A percentile compares a stretch with the other conserved stretches of the same genome.
phyloP scores from a whole-genome alignment of 306 rosid genomes.

The Quercus engelmannii region DNA sequence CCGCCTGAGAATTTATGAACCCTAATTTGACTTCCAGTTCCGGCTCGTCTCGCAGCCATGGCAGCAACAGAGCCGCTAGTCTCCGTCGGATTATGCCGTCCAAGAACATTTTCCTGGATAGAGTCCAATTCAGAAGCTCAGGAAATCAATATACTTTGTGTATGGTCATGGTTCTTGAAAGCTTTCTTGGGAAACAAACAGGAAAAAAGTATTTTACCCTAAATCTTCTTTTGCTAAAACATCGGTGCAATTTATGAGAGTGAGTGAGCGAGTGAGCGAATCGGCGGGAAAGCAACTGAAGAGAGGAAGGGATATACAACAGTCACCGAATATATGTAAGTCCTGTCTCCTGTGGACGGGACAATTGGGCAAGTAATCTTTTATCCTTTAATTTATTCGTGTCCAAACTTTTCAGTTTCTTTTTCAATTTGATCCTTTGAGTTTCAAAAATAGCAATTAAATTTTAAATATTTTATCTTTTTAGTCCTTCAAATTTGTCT shows the following conservation, averaged over 20 bases:
- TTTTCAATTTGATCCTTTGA: too few species aligned
- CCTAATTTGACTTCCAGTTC: slow-evolving; percentile 61
- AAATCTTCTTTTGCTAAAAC: background rate
- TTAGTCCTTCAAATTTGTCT: too few species aligned
- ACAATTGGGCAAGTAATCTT: background rate
- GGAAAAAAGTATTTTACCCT: background rate
- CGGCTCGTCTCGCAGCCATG: slow-evolving; percentile 72
- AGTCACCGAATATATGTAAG: background rate
- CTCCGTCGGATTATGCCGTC: slow-evolving; percentile 45
- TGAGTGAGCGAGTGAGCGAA: background rate
- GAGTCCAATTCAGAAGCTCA: background rate
- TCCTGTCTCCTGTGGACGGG: too few species aligned
- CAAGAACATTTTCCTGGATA: slow-evolving; percentile 39
- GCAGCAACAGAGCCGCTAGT: slow-evolving; percentile 62
- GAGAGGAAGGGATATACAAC: background rate
- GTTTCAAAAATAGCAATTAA: too few species aligned
- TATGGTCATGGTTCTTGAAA: background rate
- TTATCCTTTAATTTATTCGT: too few species aligned
- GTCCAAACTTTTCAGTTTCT: too few species aligned
- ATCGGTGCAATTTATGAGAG: background rate
- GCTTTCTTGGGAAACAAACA: slow-evolving; percentile 5
- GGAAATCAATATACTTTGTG: background rate
- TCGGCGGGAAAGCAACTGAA: slow-evolving; percentile 38
- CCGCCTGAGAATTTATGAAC: slow-evolving; percentile 45
- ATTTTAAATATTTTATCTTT: too few species aligned